Evolutionary conservation across 2,329 filamentous ascomycete genomes (phyloP).

Genomic region (Pezicula radicicola): DNA sequence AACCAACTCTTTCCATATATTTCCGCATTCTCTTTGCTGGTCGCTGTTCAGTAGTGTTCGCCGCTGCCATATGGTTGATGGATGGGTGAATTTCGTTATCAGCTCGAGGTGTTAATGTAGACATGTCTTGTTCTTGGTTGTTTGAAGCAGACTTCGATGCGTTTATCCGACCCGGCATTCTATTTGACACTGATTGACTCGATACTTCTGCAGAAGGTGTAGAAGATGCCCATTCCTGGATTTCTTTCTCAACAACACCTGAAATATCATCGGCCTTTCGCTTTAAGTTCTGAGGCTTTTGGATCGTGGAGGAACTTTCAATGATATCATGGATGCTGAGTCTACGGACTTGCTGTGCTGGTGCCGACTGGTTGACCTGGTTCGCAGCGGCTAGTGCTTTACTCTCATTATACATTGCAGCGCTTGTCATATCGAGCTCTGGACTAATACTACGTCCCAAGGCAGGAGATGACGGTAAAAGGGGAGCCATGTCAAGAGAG

Average conservation of each 20-base stretch:
- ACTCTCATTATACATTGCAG: slow-evolving; percentile 20
- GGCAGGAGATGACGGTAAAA: slow-evolving; percentile 1
- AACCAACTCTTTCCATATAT: slow-evolving; percentile 23
- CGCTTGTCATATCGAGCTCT: slow-evolving; percentile 26
- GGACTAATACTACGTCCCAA: slow-evolving; percentile 11
- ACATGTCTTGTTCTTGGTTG: not conserved
- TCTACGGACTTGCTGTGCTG: slow-evolving; percentile 11
- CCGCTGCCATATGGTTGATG: no score
- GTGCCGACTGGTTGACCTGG: not conserved
- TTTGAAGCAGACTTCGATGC: not conserved
- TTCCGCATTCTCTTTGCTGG: slow-evolving; percentile 26
- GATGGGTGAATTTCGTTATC: no score
- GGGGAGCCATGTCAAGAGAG: slow-evolving; percentile 8
- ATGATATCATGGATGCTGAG: slow-evolving; percentile 28
- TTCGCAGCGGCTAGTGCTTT: slow-evolving; percentile 8
- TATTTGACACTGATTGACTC: not conserved
- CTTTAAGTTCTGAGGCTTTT: slow-evolving; percentile 13
- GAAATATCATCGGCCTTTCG: slow-evolving; percentile 29
- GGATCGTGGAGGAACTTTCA: slow-evolving; percentile 11
- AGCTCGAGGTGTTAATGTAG: not conserved
- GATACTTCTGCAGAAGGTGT: not conserved
- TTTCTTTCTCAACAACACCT: slow-evolving; percentile 19
- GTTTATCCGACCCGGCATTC: not conserved
- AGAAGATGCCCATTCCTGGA: slow-evolving; percentile 18
- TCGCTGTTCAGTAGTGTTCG: slow-evolving; percentile 11